Conservation (phyloP, 1,284 basidiomycete genomes). For the Leccinum angustisporum region DNA sequence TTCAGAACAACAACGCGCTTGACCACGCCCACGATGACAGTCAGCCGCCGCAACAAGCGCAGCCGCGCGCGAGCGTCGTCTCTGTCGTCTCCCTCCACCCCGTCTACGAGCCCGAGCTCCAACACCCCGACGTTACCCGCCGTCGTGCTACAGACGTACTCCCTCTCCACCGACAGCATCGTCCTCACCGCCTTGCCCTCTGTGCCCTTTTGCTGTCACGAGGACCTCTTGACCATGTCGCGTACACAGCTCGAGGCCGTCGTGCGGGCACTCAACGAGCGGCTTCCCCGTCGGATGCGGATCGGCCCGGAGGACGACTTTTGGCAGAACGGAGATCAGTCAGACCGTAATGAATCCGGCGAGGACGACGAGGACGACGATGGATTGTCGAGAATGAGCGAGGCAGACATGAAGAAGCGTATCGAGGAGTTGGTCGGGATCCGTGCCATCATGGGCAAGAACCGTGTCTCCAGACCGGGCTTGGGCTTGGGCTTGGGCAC, state of each 20-base stretch:
- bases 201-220: constrained; percentile 61
- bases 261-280: constrained; percentile 46
- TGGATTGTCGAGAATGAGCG: constrained; percentile 32
- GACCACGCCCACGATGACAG: constrained; percentile 18
- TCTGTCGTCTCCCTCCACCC: constrained; percentile 3
- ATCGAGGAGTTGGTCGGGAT: constrained; percentile 56
- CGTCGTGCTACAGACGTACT: constrained; percentile 53
- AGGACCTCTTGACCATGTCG: constrained; percentile 57
- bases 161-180: constrained; percentile 48
- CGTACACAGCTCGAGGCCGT: constrained; percentile 45
- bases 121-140: constrained; percentile 18
- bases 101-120: constrained; percentile 5
- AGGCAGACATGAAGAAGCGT: constrained; percentile 42
- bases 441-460: constrained; percentile 30
- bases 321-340: constrained; percentile 7
- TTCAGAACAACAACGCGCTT: constrained; percentile 27
- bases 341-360: background rate
- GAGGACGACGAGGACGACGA: constrained; percentile 18
- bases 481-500: constrained; percentile 14
- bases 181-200: constrained; percentile 52
- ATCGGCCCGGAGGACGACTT: constrained; percentile 39
- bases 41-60: constrained; percentile 24
- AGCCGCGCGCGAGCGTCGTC: constrained; percentile 12
- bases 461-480: constrained; percentile 16
- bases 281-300: constrained; percentile 45